Evolutionary conservation across 352 stramenopile species (phyloP).

Genomic region (Blastocystis hominis): DNA sequence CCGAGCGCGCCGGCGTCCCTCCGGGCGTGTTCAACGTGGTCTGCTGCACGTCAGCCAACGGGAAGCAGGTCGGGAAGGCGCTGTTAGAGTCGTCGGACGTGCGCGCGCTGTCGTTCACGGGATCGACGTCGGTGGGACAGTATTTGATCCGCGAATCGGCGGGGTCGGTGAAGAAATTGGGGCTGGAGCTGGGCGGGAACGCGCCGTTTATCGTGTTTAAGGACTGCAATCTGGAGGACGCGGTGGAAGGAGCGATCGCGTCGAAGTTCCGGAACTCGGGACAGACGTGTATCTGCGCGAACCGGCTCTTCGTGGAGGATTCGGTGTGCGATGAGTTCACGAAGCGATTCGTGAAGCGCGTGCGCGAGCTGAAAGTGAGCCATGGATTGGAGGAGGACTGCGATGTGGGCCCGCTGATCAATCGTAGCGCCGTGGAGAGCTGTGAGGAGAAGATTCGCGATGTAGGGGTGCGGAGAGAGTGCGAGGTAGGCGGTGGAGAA

Average conservation of each 20-base stretch:
- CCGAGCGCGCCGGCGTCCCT: slow-evolving; percentile 73
- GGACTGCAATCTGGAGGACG: slow-evolving; percentile 70
- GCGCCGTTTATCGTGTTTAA: slow-evolving; percentile 77
- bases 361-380: slow-evolving; percentile 78
- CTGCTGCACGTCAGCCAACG: slow-evolving; percentile 66
- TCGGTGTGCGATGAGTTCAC: slow-evolving; percentile 84
- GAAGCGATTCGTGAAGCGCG: slow-evolving; percentile 68
- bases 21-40: slow-evolving; percentile 78
- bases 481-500: slow-evolving; percentile 80
- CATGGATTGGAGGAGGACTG: slow-evolving; percentile 69
- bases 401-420: slow-evolving; percentile 87
- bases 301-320: slow-evolving; percentile 84
- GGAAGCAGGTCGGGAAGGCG: slow-evolving; percentile 68
- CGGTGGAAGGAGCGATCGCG: slow-evolving; percentile 66
- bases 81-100: slow-evolving; percentile 70
- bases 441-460: slow-evolving; percentile 62
- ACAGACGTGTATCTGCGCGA: slow-evolving; percentile 66
- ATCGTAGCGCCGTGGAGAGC: slow-evolving; percentile 72
- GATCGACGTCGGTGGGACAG: slow-evolving; percentile 75
- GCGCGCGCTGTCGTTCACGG: slow-evolving; percentile 78
- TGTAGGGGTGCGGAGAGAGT: slow-evolving; percentile 59
- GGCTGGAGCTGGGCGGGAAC: slow-evolving; percentile 74
- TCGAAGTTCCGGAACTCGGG: slow-evolving; percentile 75
- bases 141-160: slow-evolving; percentile 66
- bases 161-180: slow-evolving; percentile 71